Conservation (phyloP, 176 grass and related monocot species). For the Urochloa ruziziensis region DNA sequence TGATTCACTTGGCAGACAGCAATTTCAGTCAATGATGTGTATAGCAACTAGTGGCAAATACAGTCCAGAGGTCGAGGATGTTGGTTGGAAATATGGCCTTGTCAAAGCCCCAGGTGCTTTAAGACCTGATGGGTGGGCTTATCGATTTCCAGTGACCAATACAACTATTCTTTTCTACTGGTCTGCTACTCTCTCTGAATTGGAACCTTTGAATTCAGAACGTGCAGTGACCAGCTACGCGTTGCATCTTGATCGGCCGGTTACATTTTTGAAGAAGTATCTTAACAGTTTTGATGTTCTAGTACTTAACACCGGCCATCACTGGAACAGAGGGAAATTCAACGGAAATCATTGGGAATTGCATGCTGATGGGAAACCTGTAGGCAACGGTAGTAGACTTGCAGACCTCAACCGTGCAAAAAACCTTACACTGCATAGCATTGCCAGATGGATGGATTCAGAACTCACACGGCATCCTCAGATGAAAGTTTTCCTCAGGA, state of each 20-base stretch:
- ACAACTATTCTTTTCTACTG: constrained; percentile 95
- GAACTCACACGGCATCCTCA: constrained; percentile 46
- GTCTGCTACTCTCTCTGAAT: constrained; percentile 93
- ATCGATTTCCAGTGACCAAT: constrained; percentile 74
- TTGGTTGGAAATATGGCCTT: constrained; percentile 74
- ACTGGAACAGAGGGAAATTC: constrained; percentile 99
- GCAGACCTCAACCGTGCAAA: constrained; percentile 64
- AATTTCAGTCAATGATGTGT: constrained; percentile 98
- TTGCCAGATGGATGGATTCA: constrained; percentile 74
- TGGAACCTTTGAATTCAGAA: constrained; percentile 64
- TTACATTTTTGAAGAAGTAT: constrained; percentile 78
- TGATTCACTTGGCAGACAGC: constrained; percentile 95
- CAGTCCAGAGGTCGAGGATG: constrained; percentile 63
- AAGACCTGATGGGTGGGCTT: constrained; percentile 94
- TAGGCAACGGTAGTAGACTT: constrained; percentile 41
- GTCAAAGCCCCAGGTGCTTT: constrained; percentile 77
- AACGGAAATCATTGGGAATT: constrained; percentile 78
- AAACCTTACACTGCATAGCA: constrained; percentile 71
- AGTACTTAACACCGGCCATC: constrained; percentile 95
- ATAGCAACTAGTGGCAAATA: constrained; percentile 77
- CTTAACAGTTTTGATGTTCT: constrained; percentile 69
- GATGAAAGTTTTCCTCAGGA: constrained; percentile 82
- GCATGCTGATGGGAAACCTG: constrained; percentile 60
- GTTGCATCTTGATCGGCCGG: constrained; percentile 91
- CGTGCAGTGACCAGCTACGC: constrained; percentile 56